Conservation (phyloP, 148 eudicot species). For the Rhododendron kiyosumense region DNA sequence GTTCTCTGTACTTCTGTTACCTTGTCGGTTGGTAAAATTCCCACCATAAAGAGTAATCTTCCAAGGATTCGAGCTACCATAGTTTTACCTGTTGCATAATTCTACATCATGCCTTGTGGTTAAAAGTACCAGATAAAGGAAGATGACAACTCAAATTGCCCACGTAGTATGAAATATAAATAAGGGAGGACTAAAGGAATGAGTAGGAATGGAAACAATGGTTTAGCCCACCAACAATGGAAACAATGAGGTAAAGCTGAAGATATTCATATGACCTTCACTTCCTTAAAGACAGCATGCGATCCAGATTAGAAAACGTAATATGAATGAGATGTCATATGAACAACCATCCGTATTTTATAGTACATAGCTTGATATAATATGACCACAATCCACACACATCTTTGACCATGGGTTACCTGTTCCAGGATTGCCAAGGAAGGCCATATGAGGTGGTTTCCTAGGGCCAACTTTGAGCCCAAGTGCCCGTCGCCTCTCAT, state of each 20-base stretch:
- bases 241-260: neutral
- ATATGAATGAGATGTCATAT: neutral
- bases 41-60: slow-evolving; percentile 89
- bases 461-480: slow-evolving; percentile 87
- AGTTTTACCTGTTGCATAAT: slow-evolving; percentile 67
- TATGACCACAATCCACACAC: neutral
- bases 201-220: too few species aligned
- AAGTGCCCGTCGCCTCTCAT: slow-evolving; percentile 95
- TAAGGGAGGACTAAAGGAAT: neutral
- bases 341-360: neutral
- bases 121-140: neutral
- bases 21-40: slow-evolving; percentile 82
- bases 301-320: neutral
- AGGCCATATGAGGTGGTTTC: slow-evolving; percentile 98
- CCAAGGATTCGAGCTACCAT: slow-evolving; percentile 99
- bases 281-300: neutral
- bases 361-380: neutral
- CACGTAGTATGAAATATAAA: neutral
- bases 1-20: slow-evolving; percentile 99
- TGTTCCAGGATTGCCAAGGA: slow-evolving; percentile 99
- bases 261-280: neutral
- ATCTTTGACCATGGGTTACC: slow-evolving; percentile 34
- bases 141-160: neutral
- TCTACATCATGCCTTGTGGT: neutral
- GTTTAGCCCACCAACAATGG: neutral